Conservation (phyloP, 1,284 basidiomycete genomes). For the Pseudozyma hubeiensis region DNA sequence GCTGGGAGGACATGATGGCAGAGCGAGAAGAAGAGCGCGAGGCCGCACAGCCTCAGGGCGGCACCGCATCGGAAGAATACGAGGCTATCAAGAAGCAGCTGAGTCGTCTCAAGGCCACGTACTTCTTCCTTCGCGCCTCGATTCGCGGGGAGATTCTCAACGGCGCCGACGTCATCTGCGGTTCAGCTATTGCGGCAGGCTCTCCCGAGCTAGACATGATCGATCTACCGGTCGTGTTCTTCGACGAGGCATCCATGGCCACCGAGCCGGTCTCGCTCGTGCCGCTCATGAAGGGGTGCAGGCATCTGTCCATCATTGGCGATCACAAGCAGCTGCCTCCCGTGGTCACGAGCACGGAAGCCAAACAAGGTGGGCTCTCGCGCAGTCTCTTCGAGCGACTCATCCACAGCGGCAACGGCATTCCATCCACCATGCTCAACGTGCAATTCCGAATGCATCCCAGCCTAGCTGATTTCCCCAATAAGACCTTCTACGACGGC, state of each 20-base stretch:
- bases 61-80: slow-evolving; percentile 30
- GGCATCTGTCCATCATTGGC: slow-evolving; percentile 87
- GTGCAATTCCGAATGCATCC: slow-evolving; percentile 96
- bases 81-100: slow-evolving; percentile 52
- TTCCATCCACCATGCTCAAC: slow-evolving; percentile 77
- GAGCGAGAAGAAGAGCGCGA: slow-evolving; percentile 26
- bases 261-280: slow-evolving; percentile 77
- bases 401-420: slow-evolving; percentile 70
- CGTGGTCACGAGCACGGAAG: slow-evolving; percentile 74
- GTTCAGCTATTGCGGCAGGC: slow-evolving; percentile 63
- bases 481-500: slow-evolving; percentile 81
- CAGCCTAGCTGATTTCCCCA: slow-evolving; percentile 84
- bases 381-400: slow-evolving; percentile 89
- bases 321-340: slow-evolving; percentile 98
- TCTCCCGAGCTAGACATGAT: slow-evolving; percentile 70
- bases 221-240: slow-evolving; percentile 91
- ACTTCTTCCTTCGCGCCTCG: slow-evolving; percentile 59
- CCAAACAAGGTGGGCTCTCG: slow-evolving; percentile 78
- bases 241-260: slow-evolving; percentile 95
- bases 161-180: slow-evolving; percentile 69
- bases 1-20: slow-evolving; percentile 44
- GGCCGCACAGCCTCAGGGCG: slow-evolving; percentile 17
- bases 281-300: slow-evolving; percentile 73
- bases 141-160: slow-evolving; percentile 68
- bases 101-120: slow-evolving; percentile 52